Evolutionary conservation across 352 stramenopile genomes (phyloP), one percentile per base, ranked within the genome.

Genomic region (Globisporangium parvum): DNA sequence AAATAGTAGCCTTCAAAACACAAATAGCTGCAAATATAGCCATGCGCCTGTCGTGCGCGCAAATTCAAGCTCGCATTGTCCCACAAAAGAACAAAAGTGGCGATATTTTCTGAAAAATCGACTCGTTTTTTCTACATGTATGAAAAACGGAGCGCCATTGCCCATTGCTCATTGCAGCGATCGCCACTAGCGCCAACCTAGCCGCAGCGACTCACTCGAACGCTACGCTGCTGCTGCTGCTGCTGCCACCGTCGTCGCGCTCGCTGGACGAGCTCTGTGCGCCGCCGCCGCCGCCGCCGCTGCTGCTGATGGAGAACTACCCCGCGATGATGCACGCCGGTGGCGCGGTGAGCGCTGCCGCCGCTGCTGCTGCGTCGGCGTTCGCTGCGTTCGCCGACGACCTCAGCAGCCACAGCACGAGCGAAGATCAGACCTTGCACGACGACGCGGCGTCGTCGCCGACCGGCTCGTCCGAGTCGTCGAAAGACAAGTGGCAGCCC

Each of bases 401-500:
- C 17, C 24, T 57, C 31, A 47, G 28, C 31, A 45, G 14, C 31
- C 41, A 53, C 24, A 54, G 35, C 33, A 56, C 33, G 14, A 62
- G 49, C 57, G 49, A 57, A 10, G 57, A 63, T 0, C 40, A 47
- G 15, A 57, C 41, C 48, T 24, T 42, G 23, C 45, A 53, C 26
- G 57, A 63, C 40, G 57, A 63, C 41, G 57, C 57, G 33, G 51
- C 21, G 44, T 56, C 57, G 50, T 63, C 57, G 53, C 57, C 57
- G 4, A 63, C 57, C 14, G 57, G 57, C 8, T 65, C 58, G 3
- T 80, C 73, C 3, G 60, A 45, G 39, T 80, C 71, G 8, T 72
- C 66, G 46, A 83, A 73, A 59, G 79, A 87, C 3, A 81, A 78
- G 51, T 89, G 78, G 78, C 47, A 53, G 28, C 67, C 74, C 47